Evolutionary conservation across 306 rosid species (phyloP).

Genomic region (Cercis canadensis): DNA sequence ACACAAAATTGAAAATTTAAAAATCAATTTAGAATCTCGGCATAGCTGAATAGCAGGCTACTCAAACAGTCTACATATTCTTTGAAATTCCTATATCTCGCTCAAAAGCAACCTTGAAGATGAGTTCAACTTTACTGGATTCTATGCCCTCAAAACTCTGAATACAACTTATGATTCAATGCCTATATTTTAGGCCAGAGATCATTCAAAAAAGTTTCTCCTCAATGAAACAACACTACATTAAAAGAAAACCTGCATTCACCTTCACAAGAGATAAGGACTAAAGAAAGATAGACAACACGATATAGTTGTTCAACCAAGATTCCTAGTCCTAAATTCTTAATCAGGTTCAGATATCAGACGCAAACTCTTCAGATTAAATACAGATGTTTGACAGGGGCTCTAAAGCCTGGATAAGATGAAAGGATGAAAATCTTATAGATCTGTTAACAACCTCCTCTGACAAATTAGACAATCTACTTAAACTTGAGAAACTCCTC

Average conservation of each 20-base stretch:
- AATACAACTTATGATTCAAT: not conserved
- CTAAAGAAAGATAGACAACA: not conserved
- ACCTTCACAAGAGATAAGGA: not conserved
- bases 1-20: not conserved
- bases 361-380: slow-evolving; percentile 23
- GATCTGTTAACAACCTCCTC: slow-evolving; percentile 11
- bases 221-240: not conserved
- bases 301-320: not conserved
- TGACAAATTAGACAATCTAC: slow-evolving; percentile 25
- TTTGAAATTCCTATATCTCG: slow-evolving; percentile 3
- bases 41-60: slow-evolving; percentile 4
- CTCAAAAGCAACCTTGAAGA: not conserved
- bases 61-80: slow-evolving; percentile 15
- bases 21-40: not conserved
- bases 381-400: slow-evolving; percentile 13
- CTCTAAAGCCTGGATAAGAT: slow-evolving; percentile 17
- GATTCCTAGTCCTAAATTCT: slow-evolving; percentile 15
- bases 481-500: slow-evolving; percentile 17
- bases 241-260: not conserved
- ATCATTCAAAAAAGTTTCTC: not conserved
- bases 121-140: not conserved
- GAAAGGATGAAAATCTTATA: not conserved
- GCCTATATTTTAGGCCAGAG: not conserved
- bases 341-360: slow-evolving; percentile 24
- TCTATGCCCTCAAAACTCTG: not conserved